Evolutionary conservation across 2,329 filamentous ascomycete species (phyloP).

Genomic region (Diaporthe longicolla): DNA sequence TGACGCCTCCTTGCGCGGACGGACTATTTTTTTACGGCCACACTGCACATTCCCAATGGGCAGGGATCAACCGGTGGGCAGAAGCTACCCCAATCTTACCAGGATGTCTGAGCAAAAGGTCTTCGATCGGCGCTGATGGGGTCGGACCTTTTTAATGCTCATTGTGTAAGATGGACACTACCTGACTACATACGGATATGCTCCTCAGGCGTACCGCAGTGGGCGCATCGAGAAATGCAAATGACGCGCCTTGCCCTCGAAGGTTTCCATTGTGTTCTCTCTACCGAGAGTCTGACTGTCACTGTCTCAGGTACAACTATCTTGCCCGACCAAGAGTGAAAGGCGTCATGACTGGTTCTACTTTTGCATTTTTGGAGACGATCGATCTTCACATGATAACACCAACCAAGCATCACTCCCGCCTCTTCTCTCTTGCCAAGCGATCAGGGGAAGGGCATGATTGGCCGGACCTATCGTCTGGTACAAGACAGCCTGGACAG

Average conservation of each 20-base stretch:
- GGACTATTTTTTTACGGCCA: slow-evolving; percentile 6
- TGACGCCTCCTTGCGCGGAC: not conserved
- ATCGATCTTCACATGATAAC: slow-evolving; percentile 32
- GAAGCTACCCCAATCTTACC: slow-evolving; percentile 27
- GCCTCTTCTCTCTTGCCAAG: slow-evolving; percentile 13
- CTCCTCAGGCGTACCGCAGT: not conserved
- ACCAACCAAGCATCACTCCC: slow-evolving; percentile 6
- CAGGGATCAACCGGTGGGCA: slow-evolving; percentile 18
- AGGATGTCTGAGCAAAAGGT: slow-evolving; percentile 3
- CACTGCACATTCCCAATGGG: slow-evolving; percentile 17
- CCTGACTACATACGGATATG: not conserved
- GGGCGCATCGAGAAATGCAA: not conserved
- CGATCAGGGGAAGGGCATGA: not conserved
- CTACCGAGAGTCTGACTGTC: not conserved
- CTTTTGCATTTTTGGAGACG: not conserved
- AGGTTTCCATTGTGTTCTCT: not conserved
- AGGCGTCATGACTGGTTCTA: not conserved
- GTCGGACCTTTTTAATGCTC: slow-evolving; percentile 18
- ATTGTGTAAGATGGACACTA: not conserved
- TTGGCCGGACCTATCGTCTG: slow-evolving; percentile 12
- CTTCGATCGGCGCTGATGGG: slow-evolving; percentile 26
- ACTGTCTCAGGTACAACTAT: not conserved
- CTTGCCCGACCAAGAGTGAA: not conserved
- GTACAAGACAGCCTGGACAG: not conserved
- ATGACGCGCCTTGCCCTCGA: not conserved